A percentile compares a stretch with the other conserved stretches of the same genome.
phyloP scores from a whole-genome alignment of 129 eudicot species.

The Centella asiatica region DNA sequence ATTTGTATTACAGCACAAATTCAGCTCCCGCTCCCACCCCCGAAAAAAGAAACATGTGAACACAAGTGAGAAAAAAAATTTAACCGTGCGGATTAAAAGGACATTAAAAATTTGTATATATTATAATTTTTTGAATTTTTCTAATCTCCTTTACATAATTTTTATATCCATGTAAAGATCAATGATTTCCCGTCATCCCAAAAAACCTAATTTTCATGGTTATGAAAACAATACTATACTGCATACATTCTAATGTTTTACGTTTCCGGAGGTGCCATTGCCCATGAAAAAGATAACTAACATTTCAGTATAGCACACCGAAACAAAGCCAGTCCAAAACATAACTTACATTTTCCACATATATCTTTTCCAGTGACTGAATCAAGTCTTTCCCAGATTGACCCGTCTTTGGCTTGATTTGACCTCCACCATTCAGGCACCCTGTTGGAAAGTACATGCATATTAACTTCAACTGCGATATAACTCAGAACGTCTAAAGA shows the following conservation, averaged over 20 bases:
- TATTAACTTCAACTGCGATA: not conserved
- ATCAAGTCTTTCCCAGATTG: slow-evolving; percentile 85
- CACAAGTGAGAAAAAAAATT: too few relatives aligned
- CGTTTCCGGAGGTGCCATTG: not conserved
- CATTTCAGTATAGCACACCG: not conserved
- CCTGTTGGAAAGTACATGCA: slow-evolving; percentile 31
- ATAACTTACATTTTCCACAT: slow-evolving; percentile 63
- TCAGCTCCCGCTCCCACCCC: too few relatives aligned
- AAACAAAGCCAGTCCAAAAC: slow-evolving; percentile 4
- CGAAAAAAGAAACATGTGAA: too few relatives aligned
- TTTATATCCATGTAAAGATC: too few relatives aligned
- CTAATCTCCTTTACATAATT: too few relatives aligned
- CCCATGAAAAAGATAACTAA: not conserved
- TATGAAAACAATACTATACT: not conserved
- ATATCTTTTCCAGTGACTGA: slow-evolving; percentile 54
- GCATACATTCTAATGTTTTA: not conserved
- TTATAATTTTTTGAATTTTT: too few relatives aligned
- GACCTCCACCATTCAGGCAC: slow-evolving; percentile 98
- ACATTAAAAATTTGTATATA: too few relatives aligned
- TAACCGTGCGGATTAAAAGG: too few relatives aligned
- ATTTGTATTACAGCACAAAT: too few relatives aligned
- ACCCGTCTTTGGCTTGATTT: slow-evolving; percentile 74
- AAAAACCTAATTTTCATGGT: not conserved
- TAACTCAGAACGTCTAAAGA: not conserved
- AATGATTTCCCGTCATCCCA: too few relatives aligned